phyloP scores from a whole-genome alignment of 2,329 filamentous ascomycete species.

The Phialocephala subalpina region DNA sequence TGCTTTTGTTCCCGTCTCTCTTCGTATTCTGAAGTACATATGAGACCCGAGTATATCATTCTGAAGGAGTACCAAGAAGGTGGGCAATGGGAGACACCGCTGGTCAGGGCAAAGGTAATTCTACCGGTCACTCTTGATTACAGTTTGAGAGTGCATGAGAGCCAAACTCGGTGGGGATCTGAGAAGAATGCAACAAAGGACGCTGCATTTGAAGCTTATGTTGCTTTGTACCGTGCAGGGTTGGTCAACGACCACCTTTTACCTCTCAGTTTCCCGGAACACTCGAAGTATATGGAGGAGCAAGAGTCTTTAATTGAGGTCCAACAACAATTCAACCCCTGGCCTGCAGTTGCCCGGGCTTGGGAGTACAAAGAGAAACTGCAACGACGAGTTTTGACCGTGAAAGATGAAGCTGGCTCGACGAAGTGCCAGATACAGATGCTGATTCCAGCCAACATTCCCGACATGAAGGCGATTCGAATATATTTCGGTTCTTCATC shows the following conservation, averaged over 20 bases:
- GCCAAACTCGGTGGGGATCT: neutral
- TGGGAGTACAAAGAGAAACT: constrained; percentile 14
- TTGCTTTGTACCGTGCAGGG: constrained; percentile 15
- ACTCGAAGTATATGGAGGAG: constrained; percentile 2
- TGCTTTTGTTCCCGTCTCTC: too few relatives aligned
- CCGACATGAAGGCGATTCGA: constrained; percentile 12
- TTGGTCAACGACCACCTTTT: constrained; percentile 20
- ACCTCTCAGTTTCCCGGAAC: constrained; percentile 17
- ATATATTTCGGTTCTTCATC: constrained; percentile 10
- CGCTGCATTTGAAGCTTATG: constrained; percentile 21
- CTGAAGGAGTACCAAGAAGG: too few relatives aligned
- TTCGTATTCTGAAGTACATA: too few relatives aligned
- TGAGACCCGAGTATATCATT: too few relatives aligned
- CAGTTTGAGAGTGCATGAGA: too few relatives aligned
- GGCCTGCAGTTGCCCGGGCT: too few relatives aligned
- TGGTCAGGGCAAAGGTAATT: too few relatives aligned
- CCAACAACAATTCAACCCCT: too few relatives aligned
- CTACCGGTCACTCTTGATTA: too few relatives aligned
- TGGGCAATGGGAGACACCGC: too few relatives aligned
- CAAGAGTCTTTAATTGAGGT: too few relatives aligned
- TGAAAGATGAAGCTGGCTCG: constrained; percentile 16
- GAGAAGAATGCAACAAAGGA: constrained; percentile 21
- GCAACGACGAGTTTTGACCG: constrained; percentile 15
- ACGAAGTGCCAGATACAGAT: constrained; percentile 16
- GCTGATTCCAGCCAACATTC: constrained; percentile 10